A percentile compares a stretch with the other conserved stretches of the same genome.
Conservation (phyloP, 352 stramenopile genomes). For the Globisporangium okanoganense region DNA sequence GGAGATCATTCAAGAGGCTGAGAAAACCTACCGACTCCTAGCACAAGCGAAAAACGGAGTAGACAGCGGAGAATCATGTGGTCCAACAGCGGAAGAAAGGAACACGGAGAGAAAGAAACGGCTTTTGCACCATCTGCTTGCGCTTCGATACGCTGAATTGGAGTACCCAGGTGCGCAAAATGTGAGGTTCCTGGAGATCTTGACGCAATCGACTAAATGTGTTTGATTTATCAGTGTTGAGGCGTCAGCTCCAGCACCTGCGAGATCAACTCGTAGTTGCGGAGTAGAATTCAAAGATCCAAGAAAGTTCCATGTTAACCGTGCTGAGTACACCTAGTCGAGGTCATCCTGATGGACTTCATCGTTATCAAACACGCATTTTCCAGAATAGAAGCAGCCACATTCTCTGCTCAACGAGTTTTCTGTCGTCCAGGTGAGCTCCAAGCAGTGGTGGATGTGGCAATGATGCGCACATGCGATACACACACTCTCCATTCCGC, state of each 20-base stretch:
- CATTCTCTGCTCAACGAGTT: constrained; percentile 41
- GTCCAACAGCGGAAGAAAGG: constrained; percentile 11
- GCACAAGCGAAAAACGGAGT: constrained; percentile 20
- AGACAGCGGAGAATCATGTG: constrained; percentile 12
- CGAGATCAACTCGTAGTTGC: constrained; percentile 42
- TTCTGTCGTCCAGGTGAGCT: constrained; percentile 52
- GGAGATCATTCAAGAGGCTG: constrained; percentile 55
- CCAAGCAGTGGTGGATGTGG: constrained; percentile 55
- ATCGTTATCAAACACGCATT: constrained; percentile 25
- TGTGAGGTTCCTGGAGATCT: neutral
- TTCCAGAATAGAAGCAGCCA: constrained; percentile 31
- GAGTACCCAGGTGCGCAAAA: constrained; percentile 40
- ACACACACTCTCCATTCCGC: constrained; percentile 46
- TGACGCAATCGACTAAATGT: neutral
- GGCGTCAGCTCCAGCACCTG: constrained; percentile 67
- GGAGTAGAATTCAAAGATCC: neutral
- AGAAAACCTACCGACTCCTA: constrained; percentile 34
- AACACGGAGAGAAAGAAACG: constrained; percentile 33
- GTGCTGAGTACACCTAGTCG: neutral
- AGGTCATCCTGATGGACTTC: neutral
- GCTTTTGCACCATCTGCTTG: constrained; percentile 72
- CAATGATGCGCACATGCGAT: constrained; percentile 68
- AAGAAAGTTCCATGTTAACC: neutral
- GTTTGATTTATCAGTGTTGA: constrained; percentile 24
- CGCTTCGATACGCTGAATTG: constrained; percentile 56